Percentiles rank a stretch among this genome's conserved stretches.
These are phyloP conservation scores for Ocimum tenuiflorum DNA, from an alignment of 257 asterid genomes.

Conservation along the genomic window DNA sequence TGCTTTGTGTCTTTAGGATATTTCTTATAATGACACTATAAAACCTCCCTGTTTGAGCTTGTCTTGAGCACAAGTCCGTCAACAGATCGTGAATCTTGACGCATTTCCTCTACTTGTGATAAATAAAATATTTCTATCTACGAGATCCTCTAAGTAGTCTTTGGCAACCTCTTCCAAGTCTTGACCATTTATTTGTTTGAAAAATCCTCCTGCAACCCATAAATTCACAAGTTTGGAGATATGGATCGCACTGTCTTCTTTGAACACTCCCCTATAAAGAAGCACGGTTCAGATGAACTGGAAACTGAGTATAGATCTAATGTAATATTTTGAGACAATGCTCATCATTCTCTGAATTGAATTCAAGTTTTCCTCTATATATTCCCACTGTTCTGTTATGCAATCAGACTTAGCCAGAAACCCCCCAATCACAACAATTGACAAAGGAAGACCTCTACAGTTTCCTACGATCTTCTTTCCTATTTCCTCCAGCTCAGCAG, in stretches of 20 bases:
- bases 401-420: background rate
- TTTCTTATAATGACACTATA: background rate
- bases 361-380: background rate
- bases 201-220: conserved; percentile 19
- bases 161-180: conserved; percentile 12
- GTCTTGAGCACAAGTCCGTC: conserved; percentile 12
- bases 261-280: conserved; percentile 11
- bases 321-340: background rate
- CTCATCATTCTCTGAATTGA: conserved; percentile 4
- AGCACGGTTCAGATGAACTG: conserved; percentile 15
- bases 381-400: background rate
- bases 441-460: conserved; percentile 28
- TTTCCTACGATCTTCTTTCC: background rate
- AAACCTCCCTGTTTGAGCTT: conserved; percentile 3
- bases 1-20: no score
- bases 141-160: background rate
- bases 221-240: background rate
- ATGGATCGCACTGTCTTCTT: background rate
- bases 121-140: conserved; percentile 12
- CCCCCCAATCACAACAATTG: conserved; percentile 18
- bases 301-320: background rate
- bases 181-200: background rate
- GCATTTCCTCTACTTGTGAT: background rate
- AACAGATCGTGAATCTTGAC: conserved; percentile 13
- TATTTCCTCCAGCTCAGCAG: background rate